phyloP scores from a whole-genome alignment of 352 stramenopile genomes.

The Pythium vanterpoolii region DNA sequence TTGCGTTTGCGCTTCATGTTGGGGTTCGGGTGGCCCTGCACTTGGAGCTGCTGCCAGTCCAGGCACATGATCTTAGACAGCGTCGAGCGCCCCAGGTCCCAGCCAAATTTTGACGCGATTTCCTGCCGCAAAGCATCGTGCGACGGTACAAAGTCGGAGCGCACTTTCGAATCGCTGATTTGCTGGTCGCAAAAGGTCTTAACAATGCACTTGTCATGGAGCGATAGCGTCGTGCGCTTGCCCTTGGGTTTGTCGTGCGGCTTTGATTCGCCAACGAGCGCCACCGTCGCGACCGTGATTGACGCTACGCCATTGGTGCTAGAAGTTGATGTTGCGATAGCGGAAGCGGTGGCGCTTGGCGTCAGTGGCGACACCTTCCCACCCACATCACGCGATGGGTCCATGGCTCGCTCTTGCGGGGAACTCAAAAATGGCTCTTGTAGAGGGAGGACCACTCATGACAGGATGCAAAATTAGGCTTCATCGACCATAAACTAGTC shows the following conservation, averaged over 20 bases:
- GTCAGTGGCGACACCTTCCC: background rate
- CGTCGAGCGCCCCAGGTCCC: conserved; percentile 63
- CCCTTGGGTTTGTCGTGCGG: conserved; percentile 7
- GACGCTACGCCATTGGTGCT: background rate
- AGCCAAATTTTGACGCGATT: conserved; percentile 52
- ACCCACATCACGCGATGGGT: background rate
- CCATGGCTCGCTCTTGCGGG: conserved; percentile 2
- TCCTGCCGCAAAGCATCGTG: conserved; percentile 58
- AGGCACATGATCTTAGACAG: conserved; percentile 72
- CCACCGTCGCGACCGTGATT: background rate
- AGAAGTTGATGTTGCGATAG: background rate
- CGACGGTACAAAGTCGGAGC: conserved; percentile 51
- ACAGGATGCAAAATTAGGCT: background rate
- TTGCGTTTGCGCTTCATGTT: conserved; percentile 74
- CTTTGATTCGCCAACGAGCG: background rate
- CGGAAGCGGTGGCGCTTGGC: background rate
- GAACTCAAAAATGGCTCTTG: conserved; percentile 16
- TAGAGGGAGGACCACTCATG: conserved; percentile 18
- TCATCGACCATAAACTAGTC: background rate
- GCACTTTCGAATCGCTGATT: conserved; percentile 49
- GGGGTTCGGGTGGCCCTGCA: conserved; percentile 46
- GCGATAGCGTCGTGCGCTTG: conserved; percentile 51
- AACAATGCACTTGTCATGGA: conserved; percentile 67
- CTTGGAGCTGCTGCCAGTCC: conserved; percentile 56
- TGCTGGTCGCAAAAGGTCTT: conserved; percentile 79